Base-by-base conservation (phyloP, 2,329 filamentous ascomycete species). In the Aureobasidium sp. region DNA sequence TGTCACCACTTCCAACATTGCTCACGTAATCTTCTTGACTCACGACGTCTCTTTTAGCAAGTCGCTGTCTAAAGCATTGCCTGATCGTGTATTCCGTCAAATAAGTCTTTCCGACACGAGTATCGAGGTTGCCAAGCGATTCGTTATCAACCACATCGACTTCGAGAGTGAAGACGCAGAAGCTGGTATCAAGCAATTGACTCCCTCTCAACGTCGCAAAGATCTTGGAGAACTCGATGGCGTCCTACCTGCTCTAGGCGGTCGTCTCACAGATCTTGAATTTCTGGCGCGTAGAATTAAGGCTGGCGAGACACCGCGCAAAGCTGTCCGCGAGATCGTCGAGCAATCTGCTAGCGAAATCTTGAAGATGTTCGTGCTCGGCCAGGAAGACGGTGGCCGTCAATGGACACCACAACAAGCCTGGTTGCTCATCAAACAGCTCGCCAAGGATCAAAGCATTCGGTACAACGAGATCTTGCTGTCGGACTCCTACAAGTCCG, bases 1-100 rank as follows among this genome's bases (percentile, higher is more conserved):
- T 1, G 77, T 97, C 31, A 92, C 94, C 0, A 90, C 90, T 49
- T 87, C 88, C 58, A 96, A 97, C 66, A 82, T 96, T 47, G 93
- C 93, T 0, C 94, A 97, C 73, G 91, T 97, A 62, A 87, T 99
- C 62, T 96, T 97, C 79, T 79, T 99, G 40, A 97, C 93, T 0
- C 91, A 88, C 62, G 93, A 97, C 66, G 84, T 91, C 0, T 90
- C 91, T 0, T 96, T 91, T 74, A 88, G 89, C 54, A 97, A 97
- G 73, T 87, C 90, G 0, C 79, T 97, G 2, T 86, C 89, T 63
- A 94, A 91, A 71, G 89, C 91, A 0, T 81, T 99, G 22, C 94
- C 94, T 0, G 93, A 97, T 70, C 85, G 94, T 29, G 88, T 97
- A 14, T 96, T 97, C 79, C 86, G 90, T 60, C 88, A 91, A 56